Conservation (phyloP, 129 eudicot species). For the Flaveria bidentis region DNA sequence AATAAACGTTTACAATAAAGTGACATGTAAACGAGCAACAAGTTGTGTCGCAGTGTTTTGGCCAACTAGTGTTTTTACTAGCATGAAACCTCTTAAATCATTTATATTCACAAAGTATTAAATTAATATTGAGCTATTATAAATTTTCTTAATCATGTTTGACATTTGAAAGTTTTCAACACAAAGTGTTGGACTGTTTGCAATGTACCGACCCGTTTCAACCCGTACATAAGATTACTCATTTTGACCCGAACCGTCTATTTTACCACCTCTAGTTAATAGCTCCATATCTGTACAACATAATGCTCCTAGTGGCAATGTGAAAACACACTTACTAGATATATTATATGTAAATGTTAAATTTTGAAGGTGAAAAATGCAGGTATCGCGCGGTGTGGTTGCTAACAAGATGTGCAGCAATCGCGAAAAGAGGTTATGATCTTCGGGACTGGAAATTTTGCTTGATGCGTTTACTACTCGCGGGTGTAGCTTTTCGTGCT, state of each 20-base stretch:
- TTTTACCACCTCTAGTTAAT: too few relatives aligned
- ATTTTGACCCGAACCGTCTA: background rate
- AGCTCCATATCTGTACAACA: background rate
- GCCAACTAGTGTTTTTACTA: too few relatives aligned
- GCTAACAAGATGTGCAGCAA: conserved; percentile 78
- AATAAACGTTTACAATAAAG: too few relatives aligned
- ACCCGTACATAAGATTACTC: background rate
- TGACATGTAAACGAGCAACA: too few relatives aligned
- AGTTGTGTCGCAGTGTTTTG: too few relatives aligned
- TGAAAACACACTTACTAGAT: background rate
- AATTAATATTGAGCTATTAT: background rate
- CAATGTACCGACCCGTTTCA: too few relatives aligned
- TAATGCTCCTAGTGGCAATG: background rate
- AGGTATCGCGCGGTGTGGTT: conserved; percentile 92
- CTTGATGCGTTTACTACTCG: conserved; percentile 41
- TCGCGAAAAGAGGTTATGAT: conserved; percentile 53
- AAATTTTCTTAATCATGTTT: background rate
- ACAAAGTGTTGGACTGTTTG: background rate
- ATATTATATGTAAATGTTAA: background rate
- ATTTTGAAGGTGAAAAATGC: conserved; percentile 1
- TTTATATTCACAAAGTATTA: background rate
- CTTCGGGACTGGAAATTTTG: conserved; percentile 60
- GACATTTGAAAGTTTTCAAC: background rate
- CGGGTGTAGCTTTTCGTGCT: conserved; percentile 55
- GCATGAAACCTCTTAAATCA: background rate